Percentiles rank a stretch among this genome's conserved stretches.
Evolutionary conservation across 2,329 filamentous ascomycete species (phyloP).

Genomic region (Didymella pinodella): DNA sequence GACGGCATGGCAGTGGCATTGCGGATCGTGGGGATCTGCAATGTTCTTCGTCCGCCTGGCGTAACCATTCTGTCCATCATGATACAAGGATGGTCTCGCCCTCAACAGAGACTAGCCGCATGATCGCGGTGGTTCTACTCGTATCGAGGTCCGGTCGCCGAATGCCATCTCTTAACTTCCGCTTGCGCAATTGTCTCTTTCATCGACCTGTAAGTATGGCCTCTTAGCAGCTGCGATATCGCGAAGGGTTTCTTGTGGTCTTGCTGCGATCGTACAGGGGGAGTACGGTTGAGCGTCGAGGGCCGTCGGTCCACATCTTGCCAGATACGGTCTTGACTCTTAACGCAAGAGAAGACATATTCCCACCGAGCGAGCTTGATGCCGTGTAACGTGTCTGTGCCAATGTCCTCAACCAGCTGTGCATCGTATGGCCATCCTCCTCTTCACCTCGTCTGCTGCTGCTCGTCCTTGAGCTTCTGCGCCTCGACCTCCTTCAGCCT

Average conservation of each 20-base stretch:
- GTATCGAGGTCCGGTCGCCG: neutral
- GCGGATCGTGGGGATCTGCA: neutral
- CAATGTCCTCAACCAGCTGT: neutral
- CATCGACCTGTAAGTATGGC: neutral
- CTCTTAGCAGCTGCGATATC: too few relatives aligned
- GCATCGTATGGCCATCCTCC: neutral
- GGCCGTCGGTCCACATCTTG: neutral
- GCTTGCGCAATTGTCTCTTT: neutral
- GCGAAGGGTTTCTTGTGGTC: neutral
- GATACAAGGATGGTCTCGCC: neutral
- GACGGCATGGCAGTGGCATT: neutral
- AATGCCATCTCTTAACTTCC: neutral
- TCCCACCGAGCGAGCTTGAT: neutral
- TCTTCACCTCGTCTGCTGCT: conserved; percentile 7
- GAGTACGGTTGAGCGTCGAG: neutral
- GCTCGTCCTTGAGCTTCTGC: conserved; percentile 1
- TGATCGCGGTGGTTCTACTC: neutral
- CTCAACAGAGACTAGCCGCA: neutral
- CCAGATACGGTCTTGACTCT: neutral
- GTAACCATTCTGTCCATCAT: neutral
- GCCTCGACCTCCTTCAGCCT: conserved; percentile 25
- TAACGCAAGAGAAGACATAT: neutral
- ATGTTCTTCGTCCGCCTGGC: neutral
- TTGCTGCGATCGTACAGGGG: neutral
- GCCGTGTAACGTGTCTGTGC: neutral